Conservation (phyloP, 2,329 filamentous ascomycete genomes). For the Ceratocystis smalleyi region DNA sequence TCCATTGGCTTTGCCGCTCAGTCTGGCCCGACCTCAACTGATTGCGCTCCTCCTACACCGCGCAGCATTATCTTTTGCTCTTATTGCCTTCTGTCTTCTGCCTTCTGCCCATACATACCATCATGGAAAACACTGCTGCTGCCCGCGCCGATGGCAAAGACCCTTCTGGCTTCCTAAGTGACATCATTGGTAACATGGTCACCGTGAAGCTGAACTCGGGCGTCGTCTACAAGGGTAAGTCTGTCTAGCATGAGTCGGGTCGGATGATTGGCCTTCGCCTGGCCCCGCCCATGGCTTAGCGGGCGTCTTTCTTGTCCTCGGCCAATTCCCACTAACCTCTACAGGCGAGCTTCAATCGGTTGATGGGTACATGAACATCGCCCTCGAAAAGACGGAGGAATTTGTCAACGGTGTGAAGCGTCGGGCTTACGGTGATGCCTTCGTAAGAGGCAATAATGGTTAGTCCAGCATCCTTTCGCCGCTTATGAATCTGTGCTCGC, state of each 20-base stretch:
- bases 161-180: conserved; percentile 79
- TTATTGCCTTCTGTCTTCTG: not conserved
- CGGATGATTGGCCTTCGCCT: not conserved
- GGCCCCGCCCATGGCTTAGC: not conserved
- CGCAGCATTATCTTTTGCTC: not conserved
- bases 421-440: conserved; percentile 81
- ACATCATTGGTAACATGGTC: conserved; percentile 87
- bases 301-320: not conserved
- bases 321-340: not conserved
- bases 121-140: conserved; percentile 59
- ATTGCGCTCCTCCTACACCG: not conserved
- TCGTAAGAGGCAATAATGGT: conserved; percentile 95
- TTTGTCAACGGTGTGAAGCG: conserved; percentile 72
- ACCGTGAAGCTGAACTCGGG: conserved; percentile 98
- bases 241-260: not conserved
- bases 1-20: not conserved
- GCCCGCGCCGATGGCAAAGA: conserved; percentile 64
- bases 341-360: conserved; percentile 88
- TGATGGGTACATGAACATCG: conserved; percentile 99
- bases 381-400: conserved; percentile 87
- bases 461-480: conserved; percentile 19
- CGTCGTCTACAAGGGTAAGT: conserved; percentile 82
- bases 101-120: not conserved
- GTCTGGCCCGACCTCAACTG: not conserved
- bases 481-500: not conserved